Evolutionary conservation across 139 green algal species (phyloP).

Genomic region (Picochlorum costavermella): DNA sequence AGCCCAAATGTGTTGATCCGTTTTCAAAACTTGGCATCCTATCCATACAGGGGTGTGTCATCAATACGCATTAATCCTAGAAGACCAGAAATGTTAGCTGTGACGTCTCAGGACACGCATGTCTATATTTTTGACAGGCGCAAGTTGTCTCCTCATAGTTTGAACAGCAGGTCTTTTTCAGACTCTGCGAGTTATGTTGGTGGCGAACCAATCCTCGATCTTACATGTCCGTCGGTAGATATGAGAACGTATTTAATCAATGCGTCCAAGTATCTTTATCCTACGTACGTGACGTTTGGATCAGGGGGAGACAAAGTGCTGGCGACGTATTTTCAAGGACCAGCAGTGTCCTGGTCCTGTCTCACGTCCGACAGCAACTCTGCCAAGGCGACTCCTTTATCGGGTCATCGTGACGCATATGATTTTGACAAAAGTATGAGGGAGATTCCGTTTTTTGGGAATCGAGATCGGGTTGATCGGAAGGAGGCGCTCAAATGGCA

Average conservation of each 20-base stretch:
- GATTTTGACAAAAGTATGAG: too few species aligned
- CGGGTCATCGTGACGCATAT: too few species aligned
- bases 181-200: too few species aligned
- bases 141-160: conserved; percentile 25
- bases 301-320: conserved; percentile 44
- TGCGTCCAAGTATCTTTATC: neutral
- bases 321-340: neutral
- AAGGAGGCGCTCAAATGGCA: too few species aligned
- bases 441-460: too few species aligned
- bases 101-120: conserved; percentile 54
- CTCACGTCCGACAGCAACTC: neutral
- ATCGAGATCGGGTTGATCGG: too few species aligned
- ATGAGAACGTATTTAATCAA: too few species aligned
- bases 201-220: too few species aligned
- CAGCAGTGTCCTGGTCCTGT: neutral
- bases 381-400: neutral
- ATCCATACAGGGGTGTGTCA: neutral
- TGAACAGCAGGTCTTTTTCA: neutral
- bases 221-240: too few species aligned
- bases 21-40: neutral
- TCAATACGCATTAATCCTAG: conserved; percentile 58
- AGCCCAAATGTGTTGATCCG: neutral
- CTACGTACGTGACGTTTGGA: conserved; percentile 58
- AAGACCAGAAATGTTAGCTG: conserved; percentile 55
- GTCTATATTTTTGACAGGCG: conserved; percentile 69